Conservation (phyloP, 352 stramenopile genomes). For the Globisporangium barbulae region DNA sequence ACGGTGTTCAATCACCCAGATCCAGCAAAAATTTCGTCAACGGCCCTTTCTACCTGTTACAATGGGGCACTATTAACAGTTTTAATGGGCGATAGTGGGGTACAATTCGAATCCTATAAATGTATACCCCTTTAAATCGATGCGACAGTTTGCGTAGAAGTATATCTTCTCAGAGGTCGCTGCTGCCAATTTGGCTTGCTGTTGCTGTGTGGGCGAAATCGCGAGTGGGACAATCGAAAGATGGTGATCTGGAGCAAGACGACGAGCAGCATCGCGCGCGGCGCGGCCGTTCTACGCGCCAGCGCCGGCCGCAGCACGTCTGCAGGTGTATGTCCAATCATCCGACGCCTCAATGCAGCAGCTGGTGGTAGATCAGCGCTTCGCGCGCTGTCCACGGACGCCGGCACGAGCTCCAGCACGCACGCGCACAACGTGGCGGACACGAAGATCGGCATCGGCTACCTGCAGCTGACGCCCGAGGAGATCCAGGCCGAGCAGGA, state of each 20-base stretch:
- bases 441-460: conserved; percentile 60
- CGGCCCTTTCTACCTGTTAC: background rate
- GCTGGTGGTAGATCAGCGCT: background rate
- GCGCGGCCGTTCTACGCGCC: background rate
- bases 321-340: no score
- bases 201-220: background rate
- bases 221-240: conserved; percentile 3
- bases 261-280: background rate
- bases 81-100: background rate
- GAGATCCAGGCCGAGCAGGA: conserved; percentile 67
- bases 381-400: conserved; percentile 10
- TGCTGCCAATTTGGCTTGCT: background rate
- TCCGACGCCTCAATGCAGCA: background rate
- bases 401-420: conserved; percentile 24
- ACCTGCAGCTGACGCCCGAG: conserved; percentile 54
- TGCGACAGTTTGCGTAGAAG: conserved; percentile 1
- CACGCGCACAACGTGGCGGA: conserved; percentile 49
- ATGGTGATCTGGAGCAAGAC: conserved; percentile 4
- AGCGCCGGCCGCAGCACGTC: background rate
- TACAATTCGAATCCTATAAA: background rate
- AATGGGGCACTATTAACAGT: conserved; percentile 2
- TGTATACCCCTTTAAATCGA: background rate
- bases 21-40: background rate
- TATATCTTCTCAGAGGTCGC: background rate
- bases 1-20: no score